Percentiles rank a stretch among this genome's conserved stretches.
Conservation (phyloP, 805 yeast genomes). For the Yamadazyma nakazawae region DNA sequence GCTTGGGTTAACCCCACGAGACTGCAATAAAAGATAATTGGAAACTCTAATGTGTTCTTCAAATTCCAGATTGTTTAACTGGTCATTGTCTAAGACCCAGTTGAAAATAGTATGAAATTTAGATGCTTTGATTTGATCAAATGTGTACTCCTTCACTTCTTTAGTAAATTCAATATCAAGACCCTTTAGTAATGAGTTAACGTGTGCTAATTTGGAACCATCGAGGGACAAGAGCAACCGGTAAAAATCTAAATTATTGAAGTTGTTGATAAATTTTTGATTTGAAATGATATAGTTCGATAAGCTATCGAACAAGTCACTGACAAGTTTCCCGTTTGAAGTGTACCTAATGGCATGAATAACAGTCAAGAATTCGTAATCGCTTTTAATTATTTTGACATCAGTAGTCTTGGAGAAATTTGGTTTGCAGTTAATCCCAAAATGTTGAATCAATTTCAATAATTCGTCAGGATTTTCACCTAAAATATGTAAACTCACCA, state of each 20-base stretch:
- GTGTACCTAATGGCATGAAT: neutral
- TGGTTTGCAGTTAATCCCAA: constrained; percentile 3
- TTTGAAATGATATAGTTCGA: constrained; percentile 7
- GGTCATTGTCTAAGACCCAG: constrained; percentile 10
- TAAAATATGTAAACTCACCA: constrained; percentile 7
- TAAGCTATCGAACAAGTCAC: constrained; percentile 7
- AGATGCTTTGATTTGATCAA: constrained; percentile 4
- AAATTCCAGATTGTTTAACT: constrained; percentile 9
- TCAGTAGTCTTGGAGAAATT: neutral
- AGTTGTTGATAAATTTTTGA: neutral
- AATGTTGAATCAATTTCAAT: constrained; percentile 4
- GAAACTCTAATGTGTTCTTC: constrained; percentile 4
- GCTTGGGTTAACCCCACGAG: neutral
- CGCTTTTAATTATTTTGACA: constrained; percentile 11
- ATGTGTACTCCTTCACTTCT: constrained; percentile 7
- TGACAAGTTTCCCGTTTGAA: neutral
- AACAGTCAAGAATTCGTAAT: constrained; percentile 13
- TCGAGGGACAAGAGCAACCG: neutral
- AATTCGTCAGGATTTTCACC: constrained; percentile 12
- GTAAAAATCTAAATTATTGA: constrained; percentile 8
- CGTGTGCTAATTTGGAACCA: neutral
- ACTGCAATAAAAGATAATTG: constrained; percentile 7
- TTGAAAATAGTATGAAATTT: constrained; percentile 2
- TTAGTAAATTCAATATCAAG: constrained; percentile 2
- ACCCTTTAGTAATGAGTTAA: constrained; percentile 4